Evolutionary conservation across 192 early-diverging fungal species (phyloP).

Genomic region (Coemansia sp.): DNA sequence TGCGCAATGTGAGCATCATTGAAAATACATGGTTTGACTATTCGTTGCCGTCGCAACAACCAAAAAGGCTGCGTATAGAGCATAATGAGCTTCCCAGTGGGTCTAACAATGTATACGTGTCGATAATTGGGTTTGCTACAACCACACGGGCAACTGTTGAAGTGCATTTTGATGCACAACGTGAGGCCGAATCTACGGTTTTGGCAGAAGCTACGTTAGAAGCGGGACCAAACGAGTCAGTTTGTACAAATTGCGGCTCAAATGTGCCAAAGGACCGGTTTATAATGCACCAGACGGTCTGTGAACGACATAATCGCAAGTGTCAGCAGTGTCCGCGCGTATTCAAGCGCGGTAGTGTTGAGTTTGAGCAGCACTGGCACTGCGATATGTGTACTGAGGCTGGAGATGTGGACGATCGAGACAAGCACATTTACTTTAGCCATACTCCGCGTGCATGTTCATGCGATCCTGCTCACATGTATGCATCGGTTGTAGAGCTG

Average conservation of each 20-base stretch:
- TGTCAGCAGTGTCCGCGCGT: conserved; percentile 66
- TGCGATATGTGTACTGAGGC: conserved; percentile 67
- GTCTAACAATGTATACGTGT: conserved; percentile 17
- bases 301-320: conserved; percentile 73
- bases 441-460: conserved; percentile 63
- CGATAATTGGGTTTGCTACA: conserved; percentile 14
- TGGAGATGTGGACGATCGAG: conserved; percentile 52
- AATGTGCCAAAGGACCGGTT: conserved; percentile 62
- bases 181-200: not conserved
- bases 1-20: conserved; percentile 7
- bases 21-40: conserved; percentile 41
- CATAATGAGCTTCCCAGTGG: conserved; percentile 10
- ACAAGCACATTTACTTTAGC: conserved; percentile 67
- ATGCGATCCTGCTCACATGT: conserved; percentile 52
- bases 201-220: not conserved
- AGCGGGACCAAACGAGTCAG: not conserved
- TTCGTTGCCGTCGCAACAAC: conserved; percentile 30
- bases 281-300: conserved; percentile 74
- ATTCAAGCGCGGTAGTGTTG: conserved; percentile 63
- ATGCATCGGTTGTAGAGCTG: conserved; percentile 51
- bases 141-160: conserved; percentile 14
- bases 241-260: conserved; percentile 72
- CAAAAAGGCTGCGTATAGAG: conserved; percentile 25
- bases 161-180: conserved; percentile 13
- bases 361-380: conserved; percentile 78